Evolutionary conservation across 345 rosid species (phyloP), one percentile per base, ranked within the genome.

Genomic region (Hypericum perforatum): DNA sequence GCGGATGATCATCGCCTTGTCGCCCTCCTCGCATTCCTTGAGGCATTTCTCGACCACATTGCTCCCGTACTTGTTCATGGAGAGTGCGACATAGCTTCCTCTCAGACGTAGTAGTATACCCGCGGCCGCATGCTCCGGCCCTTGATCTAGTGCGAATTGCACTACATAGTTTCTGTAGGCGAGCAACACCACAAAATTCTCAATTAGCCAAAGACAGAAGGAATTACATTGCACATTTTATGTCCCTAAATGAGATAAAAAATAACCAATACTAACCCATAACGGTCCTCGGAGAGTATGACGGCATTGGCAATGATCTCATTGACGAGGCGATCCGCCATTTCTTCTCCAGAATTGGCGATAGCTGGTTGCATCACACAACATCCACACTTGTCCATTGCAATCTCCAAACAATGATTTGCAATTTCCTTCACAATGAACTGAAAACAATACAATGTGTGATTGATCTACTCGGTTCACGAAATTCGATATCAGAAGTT

Each of bases 61-160:
- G 71, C 96, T 88, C 73, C 94, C 80, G 61, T 84, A 88, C 59
- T 88, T 88, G 76, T 80, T 92, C 85, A 84, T 68, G 7, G 96
- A 76, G 57, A 88, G 73, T 63, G 74, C 88, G n/a, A 79, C 82
- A 58, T 70, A 84, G 60, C 71, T 77, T 40, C 94, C 94, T 67
- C 74, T 75, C 71, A 88, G 58, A 49, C 75, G 85, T 57, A 80
- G 74, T 15, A 84, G 76, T 53, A 82, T 78, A 54, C 74, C 65
- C 15, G 47, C 54, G 10, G 62, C 60, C 16, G 85, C 94, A 79
- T 77, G 74, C 6, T 80, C 77, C 64, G 80, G 78, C 6, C 40
- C 67, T 57, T 82, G 90, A 71, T 82, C 84, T 61, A 86, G 74
- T 22, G 82, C 68, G 56, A 67, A 80, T 63, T 82, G 88, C 64